These are phyloP conservation scores for Aspergillus texensis DNA, from an alignment of 2,329 filamentous ascomycete species.

Conservation along the genomic window DNA sequence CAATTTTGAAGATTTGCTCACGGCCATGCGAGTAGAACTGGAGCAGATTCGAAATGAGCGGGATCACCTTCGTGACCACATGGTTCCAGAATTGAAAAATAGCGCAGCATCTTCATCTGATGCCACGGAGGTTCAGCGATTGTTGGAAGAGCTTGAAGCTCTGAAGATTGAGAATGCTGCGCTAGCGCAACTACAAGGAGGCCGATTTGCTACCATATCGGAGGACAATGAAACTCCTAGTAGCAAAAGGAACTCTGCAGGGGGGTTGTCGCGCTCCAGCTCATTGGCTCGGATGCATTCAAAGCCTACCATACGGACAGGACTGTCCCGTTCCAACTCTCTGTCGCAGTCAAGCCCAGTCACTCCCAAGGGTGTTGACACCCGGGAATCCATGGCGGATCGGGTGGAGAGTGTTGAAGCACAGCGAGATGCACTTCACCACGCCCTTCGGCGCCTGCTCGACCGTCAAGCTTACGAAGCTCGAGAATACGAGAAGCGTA, in stretches of 20 bases:
- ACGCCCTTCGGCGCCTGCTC: slow-evolving; percentile 80
- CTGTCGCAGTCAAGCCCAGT: slow-evolving; percentile 63
- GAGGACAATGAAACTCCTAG: slow-evolving; percentile 54
- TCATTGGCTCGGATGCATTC: slow-evolving; percentile 63
- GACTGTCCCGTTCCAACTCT: slow-evolving; percentile 47
- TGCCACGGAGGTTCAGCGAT: slow-evolving; percentile 62
- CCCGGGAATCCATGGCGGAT: slow-evolving; percentile 72
- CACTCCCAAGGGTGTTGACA: slow-evolving; percentile 58
- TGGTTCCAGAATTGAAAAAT: slow-evolving; percentile 78
- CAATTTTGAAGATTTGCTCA: slow-evolving; percentile 90
- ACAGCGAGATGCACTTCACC: slow-evolving; percentile 89
- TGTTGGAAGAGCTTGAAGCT: slow-evolving; percentile 81
- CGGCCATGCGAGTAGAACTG: slow-evolving; percentile 79
- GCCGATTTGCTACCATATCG: slow-evolving; percentile 61
- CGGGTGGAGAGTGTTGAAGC: slow-evolving; percentile 89
- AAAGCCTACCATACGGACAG: slow-evolving; percentile 41
- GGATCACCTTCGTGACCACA: slow-evolving; percentile 79
- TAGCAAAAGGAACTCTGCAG: slow-evolving; percentile 48
- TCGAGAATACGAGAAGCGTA: slow-evolving; percentile 79
- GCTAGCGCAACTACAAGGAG: slow-evolving; percentile 51
- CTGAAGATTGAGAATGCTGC: slow-evolving; percentile 56
- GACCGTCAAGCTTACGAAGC: slow-evolving; percentile 84
- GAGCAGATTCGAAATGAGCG: slow-evolving; percentile 82
- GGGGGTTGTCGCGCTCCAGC: slow-evolving; percentile 66
- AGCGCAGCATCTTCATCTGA: slow-evolving; percentile 46